Evolutionary conservation across 2,329 filamentous ascomycete species (phyloP).

Genomic region (Pseudopithomyces maydicus): DNA sequence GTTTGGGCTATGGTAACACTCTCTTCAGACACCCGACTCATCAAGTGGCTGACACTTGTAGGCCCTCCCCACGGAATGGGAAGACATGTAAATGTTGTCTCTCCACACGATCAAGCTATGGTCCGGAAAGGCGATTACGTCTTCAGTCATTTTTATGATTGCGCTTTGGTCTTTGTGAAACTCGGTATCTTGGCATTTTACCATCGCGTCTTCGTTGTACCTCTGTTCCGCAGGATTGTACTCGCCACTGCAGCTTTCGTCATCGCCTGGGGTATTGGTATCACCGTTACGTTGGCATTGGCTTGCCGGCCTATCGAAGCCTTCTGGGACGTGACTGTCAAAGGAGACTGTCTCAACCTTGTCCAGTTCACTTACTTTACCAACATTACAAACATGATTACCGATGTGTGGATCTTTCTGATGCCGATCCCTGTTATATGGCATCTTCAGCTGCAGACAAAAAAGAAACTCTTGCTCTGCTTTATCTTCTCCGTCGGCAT

Average conservation of each 20-base stretch:
- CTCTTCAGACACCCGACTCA: background rate
- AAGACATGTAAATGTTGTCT: constrained; percentile 35
- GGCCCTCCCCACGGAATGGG: constrained; percentile 41
- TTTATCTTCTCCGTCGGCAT: constrained; percentile 41
- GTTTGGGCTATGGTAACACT: constrained; percentile 32
- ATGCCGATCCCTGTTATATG: constrained; percentile 42
- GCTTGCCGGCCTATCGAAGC: constrained; percentile 35
- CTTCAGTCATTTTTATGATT: constrained; percentile 42
- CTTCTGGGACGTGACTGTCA: constrained; percentile 36
- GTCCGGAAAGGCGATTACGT: constrained; percentile 42
- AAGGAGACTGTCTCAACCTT: constrained; percentile 32
- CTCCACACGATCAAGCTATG: constrained; percentile 31
- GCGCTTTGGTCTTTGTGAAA: constrained; percentile 24
- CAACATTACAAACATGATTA: constrained; percentile 40
- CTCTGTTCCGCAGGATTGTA: constrained; percentile 35
- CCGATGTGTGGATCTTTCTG: constrained; percentile 41
- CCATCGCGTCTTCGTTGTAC: constrained; percentile 37
- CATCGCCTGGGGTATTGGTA: constrained; percentile 37
- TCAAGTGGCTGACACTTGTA: constrained; percentile 18
- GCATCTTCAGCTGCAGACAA: constrained; percentile 38
- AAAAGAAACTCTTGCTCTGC: constrained; percentile 38
- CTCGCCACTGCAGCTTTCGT: constrained; percentile 34
- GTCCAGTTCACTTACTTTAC: constrained; percentile 41
- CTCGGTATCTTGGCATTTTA: constrained; percentile 42
- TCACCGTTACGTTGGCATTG: constrained; percentile 35